A percentile compares a stretch with the other conserved stretches of the same genome.
Evolutionary conservation across 352 stramenopile species (phyloP).

Genomic region (Peronospora belbahrii): DNA sequence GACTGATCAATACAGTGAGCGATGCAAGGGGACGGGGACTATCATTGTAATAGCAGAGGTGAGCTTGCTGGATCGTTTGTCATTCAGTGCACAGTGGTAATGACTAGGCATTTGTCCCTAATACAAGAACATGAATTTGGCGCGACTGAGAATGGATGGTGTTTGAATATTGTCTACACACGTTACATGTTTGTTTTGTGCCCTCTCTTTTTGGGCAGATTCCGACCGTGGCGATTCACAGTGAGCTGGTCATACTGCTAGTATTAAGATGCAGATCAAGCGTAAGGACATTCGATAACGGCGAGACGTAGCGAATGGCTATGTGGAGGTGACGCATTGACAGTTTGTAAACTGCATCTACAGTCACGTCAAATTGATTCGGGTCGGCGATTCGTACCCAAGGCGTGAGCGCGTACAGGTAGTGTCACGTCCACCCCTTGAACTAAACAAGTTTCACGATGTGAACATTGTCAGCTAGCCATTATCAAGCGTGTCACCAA

Average conservation of each 20-base stretch:
- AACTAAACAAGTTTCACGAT: constrained; percentile 49
- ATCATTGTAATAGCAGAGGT: constrained; percentile 29
- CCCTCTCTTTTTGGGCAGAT: too few species aligned
- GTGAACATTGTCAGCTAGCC: constrained; percentile 21
- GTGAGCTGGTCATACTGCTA: too few species aligned
- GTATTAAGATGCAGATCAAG: constrained; percentile 29
- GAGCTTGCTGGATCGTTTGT: too few species aligned
- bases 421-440: constrained; percentile 35
- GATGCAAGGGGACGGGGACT: constrained; percentile 13
- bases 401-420: constrained; percentile 35
- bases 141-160: too few species aligned
- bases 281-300: constrained; percentile 35
- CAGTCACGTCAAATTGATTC: too few species aligned
- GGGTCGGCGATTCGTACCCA: constrained; percentile 66
- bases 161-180: too few species aligned
- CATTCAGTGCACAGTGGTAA: too few species aligned
- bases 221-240: too few species aligned
- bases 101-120: too few species aligned
- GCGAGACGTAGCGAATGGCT: constrained; percentile 39
- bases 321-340: constrained; percentile 52
- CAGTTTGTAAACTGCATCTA: constrained; percentile 44
- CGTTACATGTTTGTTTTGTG: too few species aligned
- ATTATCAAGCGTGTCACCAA: constrained; percentile 58
- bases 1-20: not conserved
- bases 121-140: too few species aligned